phyloP scores from a whole-genome alignment of 139 green algal genomes.

The Chlamydomonas incerta region DNA sequence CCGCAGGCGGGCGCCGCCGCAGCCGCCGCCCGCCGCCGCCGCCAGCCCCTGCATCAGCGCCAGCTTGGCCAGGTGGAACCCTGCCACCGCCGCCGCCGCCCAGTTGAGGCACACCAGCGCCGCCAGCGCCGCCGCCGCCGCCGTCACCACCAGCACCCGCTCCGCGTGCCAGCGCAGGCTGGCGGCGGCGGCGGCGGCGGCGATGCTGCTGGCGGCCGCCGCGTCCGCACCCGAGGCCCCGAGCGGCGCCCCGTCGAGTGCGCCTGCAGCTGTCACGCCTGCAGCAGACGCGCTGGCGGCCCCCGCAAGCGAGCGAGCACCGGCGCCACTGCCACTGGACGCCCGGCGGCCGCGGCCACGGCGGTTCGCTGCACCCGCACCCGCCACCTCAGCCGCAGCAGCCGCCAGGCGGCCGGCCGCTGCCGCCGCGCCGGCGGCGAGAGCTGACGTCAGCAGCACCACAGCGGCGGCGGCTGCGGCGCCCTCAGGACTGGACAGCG shows the following conservation, averaged over 20 bases:
- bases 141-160: slow-evolving; percentile 43
- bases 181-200: neutral
- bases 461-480: too few species aligned
- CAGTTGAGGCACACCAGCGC: slow-evolving; percentile 67
- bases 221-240: neutral
- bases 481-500: neutral
- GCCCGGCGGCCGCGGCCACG: too few species aligned
- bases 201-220: neutral
- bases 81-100: slow-evolving; percentile 55
- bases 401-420: neutral
- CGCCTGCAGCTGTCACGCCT: too few species aligned
- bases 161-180: slow-evolving; percentile 17
- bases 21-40: neutral
- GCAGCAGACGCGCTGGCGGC: too few species aligned
- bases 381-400: neutral
- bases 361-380: neutral
- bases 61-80: slow-evolving; percentile 42
- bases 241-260: too few species aligned
- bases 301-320: too few species aligned
- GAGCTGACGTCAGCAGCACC: too few species aligned
- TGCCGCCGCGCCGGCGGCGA: neutral
- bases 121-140: slow-evolving; percentile 47
- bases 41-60: slow-evolving; percentile 10
- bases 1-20: neutral
- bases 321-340: too few species aligned